A percentile compares a stretch with the other conserved stretches of the same genome.
Evolutionary conservation across 345 rosid species (phyloP).

Genomic region (Turritis glabra): DNA sequence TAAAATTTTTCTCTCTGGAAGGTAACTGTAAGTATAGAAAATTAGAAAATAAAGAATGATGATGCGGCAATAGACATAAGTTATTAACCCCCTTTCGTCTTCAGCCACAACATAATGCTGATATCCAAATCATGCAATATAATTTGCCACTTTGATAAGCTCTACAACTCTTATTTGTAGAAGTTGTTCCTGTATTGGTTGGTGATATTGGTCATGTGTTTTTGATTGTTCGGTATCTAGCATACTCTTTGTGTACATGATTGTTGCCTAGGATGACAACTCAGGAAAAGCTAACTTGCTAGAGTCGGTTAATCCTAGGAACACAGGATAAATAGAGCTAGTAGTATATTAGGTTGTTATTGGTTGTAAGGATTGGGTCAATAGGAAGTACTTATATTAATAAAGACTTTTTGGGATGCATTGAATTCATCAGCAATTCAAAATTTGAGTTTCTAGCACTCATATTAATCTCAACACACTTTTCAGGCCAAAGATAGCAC

Average conservation of each 20-base stretch:
- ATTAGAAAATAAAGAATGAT: slow-evolving; percentile 13
- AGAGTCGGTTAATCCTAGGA: not conserved
- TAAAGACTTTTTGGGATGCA: not conserved
- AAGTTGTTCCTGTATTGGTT: not conserved
- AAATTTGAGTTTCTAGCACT: not conserved
- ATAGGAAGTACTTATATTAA: not conserved
- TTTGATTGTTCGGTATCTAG: not conserved
- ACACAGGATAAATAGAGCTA: not conserved
- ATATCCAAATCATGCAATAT: slow-evolving; percentile 14
- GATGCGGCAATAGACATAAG: slow-evolving; percentile 19
- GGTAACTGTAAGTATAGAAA: slow-evolving; percentile 61
- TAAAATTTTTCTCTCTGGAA: slow-evolving; percentile 79
- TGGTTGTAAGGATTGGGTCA: not conserved
- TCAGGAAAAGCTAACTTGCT: not conserved
- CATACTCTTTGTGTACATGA: not conserved
- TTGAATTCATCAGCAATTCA: not conserved
- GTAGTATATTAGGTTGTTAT: not conserved
- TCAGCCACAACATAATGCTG: slow-evolving; percentile 12
- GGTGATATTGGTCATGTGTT: not conserved
- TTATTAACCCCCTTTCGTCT: not conserved
- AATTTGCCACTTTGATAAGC: slow-evolving; percentile 10
- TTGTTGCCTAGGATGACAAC: not conserved
- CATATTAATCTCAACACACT: not conserved
- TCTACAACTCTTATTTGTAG: not conserved
- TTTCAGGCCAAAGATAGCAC: not conserved